Percentiles rank a stretch among this genome's conserved stretches.
These are phyloP conservation scores for Suillus tomentosus DNA, from an alignment of 768 basidiomycete genomes.

Conservation along the genomic window DNA sequence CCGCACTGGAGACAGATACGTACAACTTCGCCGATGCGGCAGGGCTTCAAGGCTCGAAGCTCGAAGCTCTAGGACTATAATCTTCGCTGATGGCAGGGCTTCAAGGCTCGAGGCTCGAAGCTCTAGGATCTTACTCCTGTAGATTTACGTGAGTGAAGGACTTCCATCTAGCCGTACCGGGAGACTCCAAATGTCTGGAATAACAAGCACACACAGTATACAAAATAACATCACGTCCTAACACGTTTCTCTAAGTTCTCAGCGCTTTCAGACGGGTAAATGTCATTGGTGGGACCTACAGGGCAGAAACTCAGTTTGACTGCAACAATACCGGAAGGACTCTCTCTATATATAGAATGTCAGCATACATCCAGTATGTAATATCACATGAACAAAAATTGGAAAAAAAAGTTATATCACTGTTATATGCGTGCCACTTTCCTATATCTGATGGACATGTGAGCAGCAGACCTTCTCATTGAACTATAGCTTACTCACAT, in stretches of 20 bases:
- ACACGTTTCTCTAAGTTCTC: background rate
- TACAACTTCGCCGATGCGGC: no score
- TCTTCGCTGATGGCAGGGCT: no score
- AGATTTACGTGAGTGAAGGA: no score
- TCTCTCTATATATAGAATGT: conserved; percentile 9
- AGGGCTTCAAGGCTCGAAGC: no score
- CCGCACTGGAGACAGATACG: no score
- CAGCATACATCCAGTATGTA: background rate
- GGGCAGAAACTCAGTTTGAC: background rate
- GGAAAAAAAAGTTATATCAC: conserved; percentile 2
- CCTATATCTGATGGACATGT: conserved; percentile 24
- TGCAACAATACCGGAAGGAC: background rate
- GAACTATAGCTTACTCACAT: conserved; percentile 29
- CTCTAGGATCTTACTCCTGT: no score
- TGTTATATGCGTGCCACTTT: background rate
- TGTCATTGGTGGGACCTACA: background rate
- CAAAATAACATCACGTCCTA: background rate
- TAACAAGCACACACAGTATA: background rate
- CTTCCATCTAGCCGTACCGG: background rate
- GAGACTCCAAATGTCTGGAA: background rate
- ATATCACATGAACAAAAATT: no score
- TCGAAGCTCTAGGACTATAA: no score
- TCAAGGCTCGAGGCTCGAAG: no score
- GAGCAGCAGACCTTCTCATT: conserved; percentile 12
- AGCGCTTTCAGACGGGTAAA: background rate